Percentiles rank a stretch among this genome's conserved stretches.
Conservation (phyloP, 768 basidiomycete species). For the Tulasnella sp. region DNA sequence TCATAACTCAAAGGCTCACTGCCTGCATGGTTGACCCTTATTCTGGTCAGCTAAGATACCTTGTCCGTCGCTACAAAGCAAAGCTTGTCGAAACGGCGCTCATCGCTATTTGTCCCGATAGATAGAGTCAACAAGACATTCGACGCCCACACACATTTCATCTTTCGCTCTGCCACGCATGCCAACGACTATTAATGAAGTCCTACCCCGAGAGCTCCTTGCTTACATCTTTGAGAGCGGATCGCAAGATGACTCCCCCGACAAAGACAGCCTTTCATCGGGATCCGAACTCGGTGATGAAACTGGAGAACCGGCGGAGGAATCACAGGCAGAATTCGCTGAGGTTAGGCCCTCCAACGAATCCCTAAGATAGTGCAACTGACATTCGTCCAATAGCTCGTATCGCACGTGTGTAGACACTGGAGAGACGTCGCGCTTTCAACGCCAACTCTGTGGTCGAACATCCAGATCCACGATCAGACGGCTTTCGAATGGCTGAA, state of each 20-base stretch:
- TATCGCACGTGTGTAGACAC: background rate
- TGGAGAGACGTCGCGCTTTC: conserved; percentile 1
- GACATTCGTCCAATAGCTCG: background rate
- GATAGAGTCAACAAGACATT: background rate
- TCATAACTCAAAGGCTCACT: too few species aligned
- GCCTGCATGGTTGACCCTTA: too few species aligned
- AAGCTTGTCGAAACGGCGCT: too few species aligned
- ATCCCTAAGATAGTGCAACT: too few species aligned
- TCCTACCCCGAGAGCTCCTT: background rate
- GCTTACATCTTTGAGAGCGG: background rate
- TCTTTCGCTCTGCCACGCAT: background rate
- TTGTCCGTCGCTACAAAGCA: too few species aligned
- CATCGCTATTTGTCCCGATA: background rate
- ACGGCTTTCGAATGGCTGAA: background rate
- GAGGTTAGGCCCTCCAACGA: background rate
- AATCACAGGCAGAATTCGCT: background rate
- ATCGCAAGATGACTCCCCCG: background rate
- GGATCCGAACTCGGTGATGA: background rate
- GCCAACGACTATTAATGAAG: background rate
- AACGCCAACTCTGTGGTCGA: background rate
- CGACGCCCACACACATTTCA: too few species aligned
- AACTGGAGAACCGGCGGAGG: too few species aligned
- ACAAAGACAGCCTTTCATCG: background rate
- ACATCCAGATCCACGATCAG: background rate
- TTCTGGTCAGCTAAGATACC: too few species aligned